A percentile compares a stretch with the other conserved stretches of the same genome.
Conservation (phyloP, 2,329 filamentous ascomycete genomes). For the Fusarium sp. region DNA sequence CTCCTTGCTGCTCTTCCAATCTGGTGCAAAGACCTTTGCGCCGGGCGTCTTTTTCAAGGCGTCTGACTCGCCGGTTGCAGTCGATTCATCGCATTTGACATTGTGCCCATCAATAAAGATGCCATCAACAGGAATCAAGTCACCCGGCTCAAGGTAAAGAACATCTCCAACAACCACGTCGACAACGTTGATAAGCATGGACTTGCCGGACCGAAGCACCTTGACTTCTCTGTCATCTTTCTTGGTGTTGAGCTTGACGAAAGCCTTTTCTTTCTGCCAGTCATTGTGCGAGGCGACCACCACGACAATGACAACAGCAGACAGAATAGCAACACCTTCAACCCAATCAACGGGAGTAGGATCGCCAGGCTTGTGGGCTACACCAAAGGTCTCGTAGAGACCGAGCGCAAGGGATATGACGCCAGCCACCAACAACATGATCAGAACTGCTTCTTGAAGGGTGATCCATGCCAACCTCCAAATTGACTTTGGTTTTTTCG, state of each 20-base stretch:
- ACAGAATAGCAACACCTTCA: conserved; percentile 73
- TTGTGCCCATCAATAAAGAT: conserved; percentile 68
- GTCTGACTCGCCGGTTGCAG: conserved; percentile 78
- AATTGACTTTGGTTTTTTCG: conserved; percentile 18
- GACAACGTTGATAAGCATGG: conserved; percentile 70
- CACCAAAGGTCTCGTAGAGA: conserved; percentile 72
- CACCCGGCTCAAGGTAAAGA: conserved; percentile 74
- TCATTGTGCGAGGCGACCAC: conserved; percentile 73
- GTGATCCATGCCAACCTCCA: conserved; percentile 20
- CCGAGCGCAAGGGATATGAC: conserved; percentile 74
- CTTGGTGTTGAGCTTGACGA: conserved; percentile 69
- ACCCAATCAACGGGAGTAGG: conserved; percentile 68
- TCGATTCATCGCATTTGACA: conserved; percentile 76
- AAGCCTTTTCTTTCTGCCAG: conserved; percentile 75
- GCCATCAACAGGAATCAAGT: conserved; percentile 76
- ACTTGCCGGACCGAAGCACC: conserved; percentile 73
- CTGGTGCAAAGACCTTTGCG: conserved; percentile 50
- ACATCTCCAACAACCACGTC: conserved; percentile 77
- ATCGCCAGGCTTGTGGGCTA: conserved; percentile 49
- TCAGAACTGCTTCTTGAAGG: conserved; percentile 61
- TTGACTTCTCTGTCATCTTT: conserved; percentile 75
- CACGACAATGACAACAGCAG: conserved; percentile 72
- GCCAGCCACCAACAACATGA: conserved; percentile 73
- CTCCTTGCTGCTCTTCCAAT: conserved; percentile 57
- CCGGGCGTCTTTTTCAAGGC: conserved; percentile 73